Evolutionary conservation across 345 rosid species (phyloP), one percentile per base, ranked within the genome.

Genomic region (Eucalyptus lansdowneana): DNA sequence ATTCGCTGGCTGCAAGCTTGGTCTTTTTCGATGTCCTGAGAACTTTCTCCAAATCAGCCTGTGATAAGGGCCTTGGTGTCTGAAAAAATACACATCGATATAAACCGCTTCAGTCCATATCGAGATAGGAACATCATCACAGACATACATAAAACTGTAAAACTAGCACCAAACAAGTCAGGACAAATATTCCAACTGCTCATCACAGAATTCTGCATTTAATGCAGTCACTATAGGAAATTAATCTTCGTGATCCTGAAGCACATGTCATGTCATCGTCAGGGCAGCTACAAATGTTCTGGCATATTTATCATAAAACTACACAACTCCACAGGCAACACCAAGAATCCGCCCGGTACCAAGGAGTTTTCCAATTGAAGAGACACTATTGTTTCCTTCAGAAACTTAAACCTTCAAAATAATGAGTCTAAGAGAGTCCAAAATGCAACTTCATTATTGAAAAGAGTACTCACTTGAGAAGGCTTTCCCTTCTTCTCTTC

Each of bases 401-500:
- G 10, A 19, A 44, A 21, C n/a, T 34, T 56, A 42, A 87, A 87
- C 51, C 88, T 34, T 22, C 50, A 56, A 51, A 42, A 60, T 60
- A 53, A 34, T 17, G 31, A 90, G 87, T 85, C 91, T 89, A 87
- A 89, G 87, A 45, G 80, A 88, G 53, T 76, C 85, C 24, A 50
- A 50, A 40, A 29, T 5, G 76, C 16, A 80, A 67, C 58, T 62
- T 27, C 10, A 16, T 19, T 24, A 15, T 49, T 8, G 87, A 83
- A 60, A 13, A 67, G 87, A 51, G 90, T 87, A 92, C 99, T 94
- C 89, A 98, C 99, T 60, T 89, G 88, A 86, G 92, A 90, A 49
- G 76, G 89, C 90, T 90, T 96, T 83, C 99, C 99, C n/a, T 94
- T 95, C 91, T 93, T 95, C 94, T 98, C 99, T 90, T 94, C 94